These are phyloP conservation scores for Ceratobasidium sp. DNA, from an alignment of 1,284 basidiomycete species.

Conservation along the genomic window DNA sequence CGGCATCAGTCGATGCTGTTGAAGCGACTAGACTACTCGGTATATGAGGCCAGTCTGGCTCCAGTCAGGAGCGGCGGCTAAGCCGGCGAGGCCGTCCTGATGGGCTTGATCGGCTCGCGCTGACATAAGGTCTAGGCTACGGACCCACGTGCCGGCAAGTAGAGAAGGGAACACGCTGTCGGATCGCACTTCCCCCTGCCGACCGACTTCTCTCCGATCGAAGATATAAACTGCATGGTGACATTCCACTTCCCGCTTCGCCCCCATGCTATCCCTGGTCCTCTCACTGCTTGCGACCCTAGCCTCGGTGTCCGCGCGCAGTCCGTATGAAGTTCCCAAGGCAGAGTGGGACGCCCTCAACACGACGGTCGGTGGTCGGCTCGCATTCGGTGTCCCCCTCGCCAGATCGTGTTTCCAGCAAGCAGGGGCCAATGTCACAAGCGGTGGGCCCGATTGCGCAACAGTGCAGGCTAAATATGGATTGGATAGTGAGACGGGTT, in stretches of 20 bases:
- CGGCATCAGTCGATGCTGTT: too few relatives aligned
- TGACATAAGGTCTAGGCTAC: slow-evolving; percentile 1
- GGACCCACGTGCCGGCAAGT: not conserved
- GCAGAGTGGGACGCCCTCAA: slow-evolving; percentile 29
- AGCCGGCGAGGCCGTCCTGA: not conserved
- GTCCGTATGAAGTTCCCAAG: slow-evolving; percentile 3
- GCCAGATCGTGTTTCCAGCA: slow-evolving; percentile 16
- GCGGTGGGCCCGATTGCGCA: slow-evolving; percentile 7
- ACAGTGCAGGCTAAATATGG: slow-evolving; percentile 27
- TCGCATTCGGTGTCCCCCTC: slow-evolving; percentile 1
- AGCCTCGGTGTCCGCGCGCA: not conserved
- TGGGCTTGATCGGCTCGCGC: not conserved
- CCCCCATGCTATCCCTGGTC: slow-evolving; percentile 21
- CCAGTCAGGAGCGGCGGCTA: too few relatives aligned
- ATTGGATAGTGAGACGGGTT: not conserved
- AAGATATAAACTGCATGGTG: not conserved
- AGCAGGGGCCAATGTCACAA: slow-evolving; percentile 1
- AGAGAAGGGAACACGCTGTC: not conserved
- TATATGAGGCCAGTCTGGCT: too few relatives aligned
- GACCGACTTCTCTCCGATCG: slow-evolving; percentile 5
- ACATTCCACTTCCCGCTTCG: not conserved
- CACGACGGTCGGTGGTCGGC: slow-evolving; percentile 20
- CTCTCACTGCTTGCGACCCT: not conserved
- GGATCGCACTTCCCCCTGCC: not conserved
- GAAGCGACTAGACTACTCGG: too few relatives aligned